phyloP scores from a whole-genome alignment of 306 rosid species.

The Clitoria ternatea region DNA sequence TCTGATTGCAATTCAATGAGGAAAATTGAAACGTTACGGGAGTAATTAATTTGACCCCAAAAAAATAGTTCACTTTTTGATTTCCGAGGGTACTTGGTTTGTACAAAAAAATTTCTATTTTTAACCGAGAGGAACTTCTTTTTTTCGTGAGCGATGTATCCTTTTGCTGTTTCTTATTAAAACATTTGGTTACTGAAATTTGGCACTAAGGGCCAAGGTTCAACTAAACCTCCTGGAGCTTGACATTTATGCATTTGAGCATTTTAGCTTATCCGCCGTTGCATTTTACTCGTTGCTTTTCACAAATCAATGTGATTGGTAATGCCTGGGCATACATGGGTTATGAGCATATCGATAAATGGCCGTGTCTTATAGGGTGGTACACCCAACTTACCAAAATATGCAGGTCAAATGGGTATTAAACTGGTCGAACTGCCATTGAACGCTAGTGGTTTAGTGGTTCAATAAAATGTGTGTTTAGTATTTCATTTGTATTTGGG shows the following conservation, averaged over 20 bases:
- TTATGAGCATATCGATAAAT: no score
- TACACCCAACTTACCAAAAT: no score
- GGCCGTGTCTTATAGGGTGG: no score
- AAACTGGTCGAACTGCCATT: no score
- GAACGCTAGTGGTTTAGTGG: no score
- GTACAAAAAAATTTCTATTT: neutral
- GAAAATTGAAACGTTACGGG: slow-evolving; percentile 16
- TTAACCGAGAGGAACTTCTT: neutral
- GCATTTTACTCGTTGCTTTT: no score
- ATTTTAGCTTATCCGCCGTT: neutral
- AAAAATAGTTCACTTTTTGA: neutral
- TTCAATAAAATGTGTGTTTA: no score
- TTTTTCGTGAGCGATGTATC: neutral
- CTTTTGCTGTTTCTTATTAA: neutral
- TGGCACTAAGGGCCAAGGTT: neutral
- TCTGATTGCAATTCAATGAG: slow-evolving; percentile 16
- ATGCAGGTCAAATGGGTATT: no score
- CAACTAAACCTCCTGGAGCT: neutral
- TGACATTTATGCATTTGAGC: neutral
- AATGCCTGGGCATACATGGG: no score
- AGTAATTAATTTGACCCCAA: neutral
- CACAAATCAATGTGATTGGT: no score
- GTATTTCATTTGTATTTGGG: no score
- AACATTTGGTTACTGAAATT: neutral
- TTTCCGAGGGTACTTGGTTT: neutral